These are phyloP conservation scores for Croton setiger DNA, from an alignment of 441 rosid species.

Conservation along the genomic window DNA sequence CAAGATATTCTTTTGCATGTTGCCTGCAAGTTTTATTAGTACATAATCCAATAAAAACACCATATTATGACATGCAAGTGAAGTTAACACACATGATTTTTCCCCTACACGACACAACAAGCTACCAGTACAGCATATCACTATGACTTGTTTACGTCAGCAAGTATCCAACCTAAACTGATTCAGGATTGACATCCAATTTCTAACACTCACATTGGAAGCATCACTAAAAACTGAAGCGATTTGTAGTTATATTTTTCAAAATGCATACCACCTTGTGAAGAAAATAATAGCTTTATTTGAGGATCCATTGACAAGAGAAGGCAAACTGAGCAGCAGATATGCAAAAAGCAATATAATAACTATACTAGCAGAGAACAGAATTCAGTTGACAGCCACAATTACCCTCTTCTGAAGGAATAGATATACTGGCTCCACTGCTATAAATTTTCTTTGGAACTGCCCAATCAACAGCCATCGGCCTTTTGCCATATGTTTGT, in stretches of 20 bases:
- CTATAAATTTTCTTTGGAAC: slow-evolving; percentile 77
- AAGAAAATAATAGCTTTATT: not conserved
- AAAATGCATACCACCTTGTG: not conserved
- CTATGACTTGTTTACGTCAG: too few species aligned
- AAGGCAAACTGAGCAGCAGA: not conserved
- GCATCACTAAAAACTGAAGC: not conserved
- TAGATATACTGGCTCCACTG: slow-evolving; percentile 42
- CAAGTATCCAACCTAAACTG: not conserved
- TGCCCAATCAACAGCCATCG: slow-evolving; percentile 98
- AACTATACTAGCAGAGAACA: not conserved
- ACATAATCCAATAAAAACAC: not conserved
- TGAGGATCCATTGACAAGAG: not conserved
- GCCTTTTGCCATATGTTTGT: slow-evolving; percentile 63
- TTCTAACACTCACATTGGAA: not conserved
- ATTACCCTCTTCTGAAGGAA: slow-evolving; percentile 61
- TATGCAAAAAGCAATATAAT: not conserved
- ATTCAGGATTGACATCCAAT: not conserved
- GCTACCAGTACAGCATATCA: too few species aligned
- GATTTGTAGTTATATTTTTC: not conserved
- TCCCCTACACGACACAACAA: not conserved
- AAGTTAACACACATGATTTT: not conserved
- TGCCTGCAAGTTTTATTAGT: not conserved
- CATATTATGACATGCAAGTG: not conserved
- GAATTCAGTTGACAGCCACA: slow-evolving; percentile 16
- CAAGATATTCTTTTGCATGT: not conserved